Percentiles rank a stretch among this genome's conserved stretches.
Evolutionary conservation across 345 rosid species (phyloP).

Genomic region (Hibiscus trionum): DNA sequence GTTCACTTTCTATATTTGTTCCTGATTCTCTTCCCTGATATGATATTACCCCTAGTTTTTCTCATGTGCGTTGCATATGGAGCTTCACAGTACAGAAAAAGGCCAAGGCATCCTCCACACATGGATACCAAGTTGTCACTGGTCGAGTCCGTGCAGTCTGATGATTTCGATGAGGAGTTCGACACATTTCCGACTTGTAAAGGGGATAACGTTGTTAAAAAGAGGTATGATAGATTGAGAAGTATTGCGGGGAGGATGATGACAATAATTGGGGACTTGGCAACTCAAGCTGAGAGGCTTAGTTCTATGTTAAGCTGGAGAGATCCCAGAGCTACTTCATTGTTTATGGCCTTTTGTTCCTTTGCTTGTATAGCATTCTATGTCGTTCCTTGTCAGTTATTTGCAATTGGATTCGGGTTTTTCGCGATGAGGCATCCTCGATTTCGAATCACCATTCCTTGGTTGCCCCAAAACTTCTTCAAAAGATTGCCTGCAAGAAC

Average conservation of each 20-base stretch:
- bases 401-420: neutral
- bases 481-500: constrained; percentile 25
- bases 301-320: constrained; percentile 25
- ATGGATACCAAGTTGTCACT: constrained; percentile 36
- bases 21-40: constrained; percentile 15
- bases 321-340: constrained; percentile 33
- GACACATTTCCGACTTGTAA: constrained; percentile 41
- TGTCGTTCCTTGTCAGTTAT: neutral
- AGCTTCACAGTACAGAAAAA: constrained; percentile 12
- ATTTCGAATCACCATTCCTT: constrained; percentile 8
- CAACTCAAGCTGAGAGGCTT: constrained; percentile 32
- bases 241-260: constrained; percentile 32
- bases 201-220: constrained; percentile 16
- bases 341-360: constrained; percentile 24
- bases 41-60: constrained; percentile 22
- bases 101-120: constrained; percentile 43
- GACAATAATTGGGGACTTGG: constrained; percentile 32
- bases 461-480: constrained; percentile 22
- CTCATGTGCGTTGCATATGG: constrained; percentile 14
- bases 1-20: constrained; percentile 12
- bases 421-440: constrained; percentile 20
- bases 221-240: constrained; percentile 42
- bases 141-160: constrained; percentile 19
- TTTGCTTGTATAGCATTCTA: neutral
- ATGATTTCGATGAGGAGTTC: constrained; percentile 47